Conservation (phyloP, 2,329 filamentous ascomycete species). For the Ascochyta clinopodiicola region DNA sequence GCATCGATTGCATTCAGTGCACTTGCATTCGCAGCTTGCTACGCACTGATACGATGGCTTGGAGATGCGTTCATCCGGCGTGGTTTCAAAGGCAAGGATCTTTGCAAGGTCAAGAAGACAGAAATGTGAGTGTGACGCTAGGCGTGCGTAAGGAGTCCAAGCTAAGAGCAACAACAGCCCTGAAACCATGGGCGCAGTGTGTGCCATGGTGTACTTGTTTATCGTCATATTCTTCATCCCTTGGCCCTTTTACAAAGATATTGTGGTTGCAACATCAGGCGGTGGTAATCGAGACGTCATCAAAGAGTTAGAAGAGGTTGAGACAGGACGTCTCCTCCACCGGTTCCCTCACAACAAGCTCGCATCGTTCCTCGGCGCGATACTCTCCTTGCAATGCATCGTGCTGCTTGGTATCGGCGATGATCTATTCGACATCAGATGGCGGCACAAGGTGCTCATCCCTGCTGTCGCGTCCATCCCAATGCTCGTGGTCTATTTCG, state of each 20-base stretch:
- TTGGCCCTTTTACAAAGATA: constrained; percentile 97
- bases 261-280: constrained; percentile 91
- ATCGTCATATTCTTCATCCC: constrained; percentile 91
- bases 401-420: constrained; percentile 92
- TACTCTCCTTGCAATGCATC: constrained; percentile 89
- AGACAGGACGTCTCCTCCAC: constrained; percentile 85
- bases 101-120: constrained; percentile 76
- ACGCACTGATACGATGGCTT: constrained; percentile 90
- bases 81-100: constrained; percentile 87
- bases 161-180: constrained; percentile 61
- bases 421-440: constrained; percentile 96
- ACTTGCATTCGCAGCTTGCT: constrained; percentile 81
- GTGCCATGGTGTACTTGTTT: constrained; percentile 89
- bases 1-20: constrained; percentile 87
- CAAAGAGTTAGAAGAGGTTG: constrained; percentile 72
- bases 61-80: constrained; percentile 87
- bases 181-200: constrained; percentile 95
- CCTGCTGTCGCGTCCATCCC: constrained; percentile 92
- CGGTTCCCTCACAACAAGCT: constrained; percentile 96
- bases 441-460: constrained; percentile 98
- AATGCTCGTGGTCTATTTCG: constrained; percentile 95
- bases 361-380: constrained; percentile 91
- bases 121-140: constrained; percentile 68
- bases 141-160: background rate
- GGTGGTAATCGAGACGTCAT: constrained; percentile 91